Percentiles rank a stretch among this genome's conserved stretches.
Conservation (phyloP, 352 stramenopile genomes). For the Thraustochytrium sp. region DNA sequence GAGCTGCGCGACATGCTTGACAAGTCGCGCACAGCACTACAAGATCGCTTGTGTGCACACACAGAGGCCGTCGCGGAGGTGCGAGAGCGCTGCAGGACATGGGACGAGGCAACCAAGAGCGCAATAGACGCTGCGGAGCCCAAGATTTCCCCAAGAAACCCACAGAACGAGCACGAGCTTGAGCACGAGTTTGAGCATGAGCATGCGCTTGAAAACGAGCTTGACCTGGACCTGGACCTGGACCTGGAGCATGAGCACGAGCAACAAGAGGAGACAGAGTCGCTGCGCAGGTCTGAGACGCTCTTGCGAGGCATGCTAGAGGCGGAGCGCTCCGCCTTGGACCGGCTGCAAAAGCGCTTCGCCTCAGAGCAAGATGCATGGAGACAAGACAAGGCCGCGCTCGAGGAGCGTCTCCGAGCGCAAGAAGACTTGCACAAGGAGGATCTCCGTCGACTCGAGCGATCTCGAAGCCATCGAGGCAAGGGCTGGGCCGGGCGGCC, state of each 20-base stretch:
- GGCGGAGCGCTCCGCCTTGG: neutral
- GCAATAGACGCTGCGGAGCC: no score
- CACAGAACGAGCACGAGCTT: no score
- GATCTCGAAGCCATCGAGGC: neutral
- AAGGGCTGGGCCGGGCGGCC: no score
- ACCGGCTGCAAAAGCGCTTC: neutral
- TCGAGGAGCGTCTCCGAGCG: neutral
- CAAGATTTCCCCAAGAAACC: no score
- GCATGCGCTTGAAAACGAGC: no score
- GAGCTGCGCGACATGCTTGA: neutral
- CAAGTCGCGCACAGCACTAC: neutral
- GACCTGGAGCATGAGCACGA: neutral
- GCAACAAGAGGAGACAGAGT: neutral
- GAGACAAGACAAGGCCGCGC: neutral
- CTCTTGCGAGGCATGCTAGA: neutral
- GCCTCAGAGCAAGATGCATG: neutral
- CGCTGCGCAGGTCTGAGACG: neutral
- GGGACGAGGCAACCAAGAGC: neutral
- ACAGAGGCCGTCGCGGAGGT: neutral
- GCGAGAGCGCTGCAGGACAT: neutral
- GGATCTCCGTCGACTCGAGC: neutral
- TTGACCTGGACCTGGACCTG: neutral
- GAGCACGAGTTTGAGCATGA: no score
- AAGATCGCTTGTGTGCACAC: neutral
- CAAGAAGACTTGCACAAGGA: neutral